Base-by-base conservation (phyloP, 192 early-diverging fungal genomes). In the Coemansia guatemalensis region DNA sequence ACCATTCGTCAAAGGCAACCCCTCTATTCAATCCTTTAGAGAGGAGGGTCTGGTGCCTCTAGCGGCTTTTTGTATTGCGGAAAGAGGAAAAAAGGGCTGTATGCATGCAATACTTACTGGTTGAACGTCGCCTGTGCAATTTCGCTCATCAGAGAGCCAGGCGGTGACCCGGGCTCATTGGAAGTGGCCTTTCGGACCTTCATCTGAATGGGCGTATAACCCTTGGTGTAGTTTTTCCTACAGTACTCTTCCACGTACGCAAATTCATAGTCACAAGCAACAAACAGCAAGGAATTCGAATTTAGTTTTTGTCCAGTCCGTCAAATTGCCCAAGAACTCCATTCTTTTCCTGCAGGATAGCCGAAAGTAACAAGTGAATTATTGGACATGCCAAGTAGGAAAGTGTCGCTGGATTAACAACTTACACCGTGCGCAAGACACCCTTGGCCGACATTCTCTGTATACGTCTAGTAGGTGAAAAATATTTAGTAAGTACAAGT, bases 121-220 rank as follows among this genome's bases (percentile, higher is more conserved):
- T 89, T 91, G 81, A 86, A 87, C 6, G 91, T 94, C 18, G 88
- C 85, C 71, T 88, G 82, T 20, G 93, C 90, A 71, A 98, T 92
- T 58, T 94, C 91, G 62, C 84, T 83, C 92, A 98, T 92, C 58
- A 90, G 77, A 1, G 83, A 60, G 18, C 85, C 86, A 14, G 90
- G 86, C 17, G 95, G 93, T 8, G 87, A 88, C 73, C 88, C 86
- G 58, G 86, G 79, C 68, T 91, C 88, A 68, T 91, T 93, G 2
- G 89, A 90, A 4, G 91, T 93, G 12, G 90, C 91, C 56, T 87
- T 81, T 55, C 89, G 85, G 53, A 95, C 95, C 85, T 94, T 97
- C 79, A 88, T 88, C 75, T 97, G 93, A 30, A 94, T 88, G 67
- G 95, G 92, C 54, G 90, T 86, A 74, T 95, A 97, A 8, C 95